A percentile compares a stretch with the other conserved stretches of the same genome.
These are phyloP conservation scores for Syncephalastrum monosporum DNA, from an alignment of 371 early-diverging fungal species.

Conservation along the genomic window DNA sequence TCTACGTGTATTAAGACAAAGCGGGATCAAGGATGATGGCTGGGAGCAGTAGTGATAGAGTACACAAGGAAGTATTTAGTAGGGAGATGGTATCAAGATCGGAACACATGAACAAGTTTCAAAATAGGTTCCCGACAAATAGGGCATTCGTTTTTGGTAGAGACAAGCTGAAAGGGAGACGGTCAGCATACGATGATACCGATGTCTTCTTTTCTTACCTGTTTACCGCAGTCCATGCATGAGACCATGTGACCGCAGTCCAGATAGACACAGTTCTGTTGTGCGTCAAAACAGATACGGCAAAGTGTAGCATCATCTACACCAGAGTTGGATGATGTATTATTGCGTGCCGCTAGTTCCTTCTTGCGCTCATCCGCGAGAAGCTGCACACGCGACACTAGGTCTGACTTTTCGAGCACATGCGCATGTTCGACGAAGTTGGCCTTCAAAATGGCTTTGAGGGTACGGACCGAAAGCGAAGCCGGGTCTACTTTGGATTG, in stretches of 20 bases:
- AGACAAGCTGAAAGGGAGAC: slow-evolving; percentile 36
- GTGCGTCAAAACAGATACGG: slow-evolving; percentile 60
- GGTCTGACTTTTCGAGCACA: slow-evolving; percentile 54
- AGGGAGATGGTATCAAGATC: slow-evolving; percentile 24
- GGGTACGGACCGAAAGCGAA: slow-evolving; percentile 48
- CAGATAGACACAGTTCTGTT: slow-evolving; percentile 61
- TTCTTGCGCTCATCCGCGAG: slow-evolving; percentile 41
- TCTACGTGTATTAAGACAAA: no score
- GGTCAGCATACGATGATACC: neutral
- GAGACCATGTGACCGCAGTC: slow-evolving; percentile 62
- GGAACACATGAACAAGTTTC: slow-evolving; percentile 52
- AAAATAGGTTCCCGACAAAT: slow-evolving; percentile 60
- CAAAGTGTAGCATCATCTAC: slow-evolving; percentile 46
- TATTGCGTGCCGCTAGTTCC: slow-evolving; percentile 18
- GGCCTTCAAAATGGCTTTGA: slow-evolving; percentile 48
- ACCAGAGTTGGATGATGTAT: slow-evolving; percentile 2
- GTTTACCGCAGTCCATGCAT: slow-evolving; percentile 62
- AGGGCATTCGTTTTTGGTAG: slow-evolving; percentile 58
- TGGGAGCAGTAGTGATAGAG: no score
- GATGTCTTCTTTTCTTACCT: slow-evolving; percentile 25
- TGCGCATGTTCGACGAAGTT: slow-evolving; percentile 51
- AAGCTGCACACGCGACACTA: slow-evolving; percentile 43
- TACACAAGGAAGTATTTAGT: no score
- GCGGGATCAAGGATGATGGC: no score
- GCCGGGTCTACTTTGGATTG: slow-evolving; percentile 39